These are phyloP conservation scores for Hemisphaericaspora xylanilytica DNA, from an alignment of 1,139 yeast species.

Conservation along the genomic window DNA sequence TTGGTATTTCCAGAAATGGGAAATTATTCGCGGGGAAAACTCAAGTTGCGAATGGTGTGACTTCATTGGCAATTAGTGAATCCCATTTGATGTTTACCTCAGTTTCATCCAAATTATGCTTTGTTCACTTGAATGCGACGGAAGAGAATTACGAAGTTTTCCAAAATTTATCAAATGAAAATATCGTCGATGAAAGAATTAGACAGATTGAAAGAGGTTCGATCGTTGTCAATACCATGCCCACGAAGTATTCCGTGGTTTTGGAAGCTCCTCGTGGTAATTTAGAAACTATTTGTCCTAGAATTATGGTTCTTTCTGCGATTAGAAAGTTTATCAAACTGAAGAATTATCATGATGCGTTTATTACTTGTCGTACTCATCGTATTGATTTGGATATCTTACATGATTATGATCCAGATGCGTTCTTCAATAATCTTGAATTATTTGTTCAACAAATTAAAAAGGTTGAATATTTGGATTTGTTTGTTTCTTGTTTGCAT, in stretches of 20 bases:
- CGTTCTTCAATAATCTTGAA: slow-evolving; percentile 63
- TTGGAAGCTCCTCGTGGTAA: slow-evolving; percentile 97
- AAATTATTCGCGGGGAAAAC: slow-evolving; percentile 64
- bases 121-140: slow-evolving; percentile 63
- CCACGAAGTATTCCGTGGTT: slow-evolving; percentile 78
- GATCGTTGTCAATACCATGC: slow-evolving; percentile 71
- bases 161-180: slow-evolving; percentile 19
- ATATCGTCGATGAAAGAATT: slow-evolving; percentile 68
- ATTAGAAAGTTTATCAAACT: slow-evolving; percentile 68
- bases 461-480: slow-evolving; percentile 73
- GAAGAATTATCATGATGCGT: slow-evolving; percentile 65
- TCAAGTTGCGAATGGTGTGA: slow-evolving; percentile 72
- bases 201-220: slow-evolving; percentile 93
- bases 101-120: slow-evolving; percentile 80
- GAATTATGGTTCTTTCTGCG: slow-evolving; percentile 85
- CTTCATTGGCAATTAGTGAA: slow-evolving; percentile 76
- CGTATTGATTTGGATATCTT: slow-evolving; percentile 87
- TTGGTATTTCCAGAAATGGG: slow-evolving; percentile 75
- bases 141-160: slow-evolving; percentile 27
- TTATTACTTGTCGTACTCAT: slow-evolving; percentile 81
- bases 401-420: slow-evolving; percentile 78
- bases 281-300: slow-evolving; percentile 87
- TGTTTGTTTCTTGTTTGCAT: slow-evolving; percentile 80
- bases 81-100: slow-evolving; percentile 80
- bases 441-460: slow-evolving; percentile 70